Percentiles rank a stretch among this genome's conserved stretches.
Evolutionary conservation across 2,329 filamentous ascomycete species (phyloP).

Genomic region (Lecanosticta acicola): DNA sequence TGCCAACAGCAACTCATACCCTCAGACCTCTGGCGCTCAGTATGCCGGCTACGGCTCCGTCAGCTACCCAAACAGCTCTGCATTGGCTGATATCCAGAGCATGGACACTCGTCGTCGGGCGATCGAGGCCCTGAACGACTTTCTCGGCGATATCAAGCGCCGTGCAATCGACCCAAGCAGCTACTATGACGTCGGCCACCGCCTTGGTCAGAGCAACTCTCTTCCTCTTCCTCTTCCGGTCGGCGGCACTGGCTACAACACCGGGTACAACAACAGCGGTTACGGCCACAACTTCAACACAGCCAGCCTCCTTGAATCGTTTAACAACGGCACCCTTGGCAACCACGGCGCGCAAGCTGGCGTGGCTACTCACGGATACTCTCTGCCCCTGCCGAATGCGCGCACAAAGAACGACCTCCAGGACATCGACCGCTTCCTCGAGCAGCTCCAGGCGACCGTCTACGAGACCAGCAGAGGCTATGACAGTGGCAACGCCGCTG

Average conservation of each 20-base stretch:
- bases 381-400: slow-evolving; percentile 80
- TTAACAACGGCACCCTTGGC: slow-evolving; percentile 24
- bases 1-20: slow-evolving; percentile 22
- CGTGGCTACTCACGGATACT: slow-evolving; percentile 71
- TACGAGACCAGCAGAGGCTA: slow-evolving; percentile 79
- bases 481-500: slow-evolving; percentile 73
- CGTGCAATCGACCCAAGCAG: slow-evolving; percentile 81
- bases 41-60: slow-evolving; percentile 37
- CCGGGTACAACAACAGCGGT: slow-evolving; percentile 32
- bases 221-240: slow-evolving; percentile 37
- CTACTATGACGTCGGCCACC: slow-evolving; percentile 87
- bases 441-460: slow-evolving; percentile 92
- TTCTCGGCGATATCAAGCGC: slow-evolving; percentile 89
- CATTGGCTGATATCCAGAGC: slow-evolving; percentile 34
- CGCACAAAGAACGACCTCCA: slow-evolving; percentile 90
- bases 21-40: slow-evolving; percentile 26
- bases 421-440: slow-evolving; percentile 89
- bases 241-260: slow-evolving; percentile 35
- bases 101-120: slow-evolving; percentile 71
- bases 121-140: slow-evolving; percentile 83
- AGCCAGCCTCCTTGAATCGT: slow-evolving; percentile 33
- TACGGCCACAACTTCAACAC: slow-evolving; percentile 28
- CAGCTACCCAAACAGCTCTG: slow-evolving; percentile 43
- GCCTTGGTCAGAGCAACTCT: slow-evolving; percentile 64
- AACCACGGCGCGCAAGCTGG: slow-evolving; percentile 48